Conservation (phyloP, 768 basidiomycete species). For the Tricholoma furcatifolium region DNA sequence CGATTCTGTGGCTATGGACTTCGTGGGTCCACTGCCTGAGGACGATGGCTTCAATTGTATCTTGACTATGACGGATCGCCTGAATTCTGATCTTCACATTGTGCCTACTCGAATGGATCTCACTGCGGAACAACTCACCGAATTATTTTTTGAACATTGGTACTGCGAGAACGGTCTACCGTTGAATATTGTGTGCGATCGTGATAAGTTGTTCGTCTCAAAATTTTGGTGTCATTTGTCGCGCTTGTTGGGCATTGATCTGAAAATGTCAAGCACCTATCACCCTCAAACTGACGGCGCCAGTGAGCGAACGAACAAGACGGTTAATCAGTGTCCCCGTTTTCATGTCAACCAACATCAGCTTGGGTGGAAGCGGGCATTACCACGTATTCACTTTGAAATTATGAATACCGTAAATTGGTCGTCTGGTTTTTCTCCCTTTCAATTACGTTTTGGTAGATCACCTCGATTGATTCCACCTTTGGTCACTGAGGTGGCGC, state of each 20-base stretch:
- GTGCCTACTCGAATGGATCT: slow-evolving; percentile 6
- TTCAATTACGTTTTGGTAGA: slow-evolving; percentile 22
- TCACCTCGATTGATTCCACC: slow-evolving; percentile 23
- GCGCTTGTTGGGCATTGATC: slow-evolving; percentile 20
- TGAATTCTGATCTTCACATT: slow-evolving; percentile 22
- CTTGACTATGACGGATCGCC: slow-evolving; percentile 23
- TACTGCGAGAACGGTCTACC: slow-evolving; percentile 36
- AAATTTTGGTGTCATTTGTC: slow-evolving; percentile 27
- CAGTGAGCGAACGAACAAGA: slow-evolving; percentile 27
- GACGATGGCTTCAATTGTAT: slow-evolving; percentile 27
- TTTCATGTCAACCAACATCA: slow-evolving; percentile 27
- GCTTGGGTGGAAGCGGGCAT: slow-evolving; percentile 23
- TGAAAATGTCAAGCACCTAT: slow-evolving; percentile 30
- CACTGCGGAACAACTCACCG: slow-evolving; percentile 18
- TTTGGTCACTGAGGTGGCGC: neutral
- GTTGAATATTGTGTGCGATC: slow-evolving; percentile 8
- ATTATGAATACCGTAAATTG: slow-evolving; percentile 29
- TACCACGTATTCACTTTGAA: slow-evolving; percentile 24
- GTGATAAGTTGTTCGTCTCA: slow-evolving; percentile 27
- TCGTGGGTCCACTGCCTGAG: slow-evolving; percentile 27
- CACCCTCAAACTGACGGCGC: slow-evolving; percentile 36
- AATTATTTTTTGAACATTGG: slow-evolving; percentile 28
- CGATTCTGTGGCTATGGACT: slow-evolving; percentile 27
- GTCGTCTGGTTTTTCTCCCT: slow-evolving; percentile 26
- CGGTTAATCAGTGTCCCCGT: slow-evolving; percentile 22